Conservation (phyloP, 495 filamentous ascomycete genomes). For the Bacidia gigantensis region DNA sequence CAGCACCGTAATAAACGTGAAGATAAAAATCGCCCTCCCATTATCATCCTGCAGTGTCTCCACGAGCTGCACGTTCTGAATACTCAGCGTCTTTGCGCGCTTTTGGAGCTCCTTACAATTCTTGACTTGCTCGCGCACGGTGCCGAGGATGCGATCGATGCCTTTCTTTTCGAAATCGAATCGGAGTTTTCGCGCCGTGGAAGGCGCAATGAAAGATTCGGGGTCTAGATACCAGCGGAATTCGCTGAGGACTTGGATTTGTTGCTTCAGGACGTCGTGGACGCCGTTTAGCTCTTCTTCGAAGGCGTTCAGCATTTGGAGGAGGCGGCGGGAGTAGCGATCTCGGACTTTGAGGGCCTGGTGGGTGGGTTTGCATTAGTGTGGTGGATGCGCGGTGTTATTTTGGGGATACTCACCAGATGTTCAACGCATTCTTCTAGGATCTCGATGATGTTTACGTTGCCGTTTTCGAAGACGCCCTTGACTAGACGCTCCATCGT, state of each 20-base stretch:
- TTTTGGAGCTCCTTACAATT: constrained; percentile 6
- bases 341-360: constrained; percentile 10
- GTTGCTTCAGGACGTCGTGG: constrained; percentile 3
- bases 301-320: constrained; percentile 8
- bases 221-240: constrained; percentile 6
- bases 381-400: background rate
- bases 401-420: too few species aligned
- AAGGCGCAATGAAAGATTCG: constrained; percentile 3
- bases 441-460: constrained; percentile 5
- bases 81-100: constrained; percentile 3
- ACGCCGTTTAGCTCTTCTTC: constrained; percentile 9
- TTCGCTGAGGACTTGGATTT: background rate
- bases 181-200: constrained; percentile 4
- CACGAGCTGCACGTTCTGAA: constrained; percentile 12
- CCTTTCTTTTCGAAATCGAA: constrained; percentile 7
- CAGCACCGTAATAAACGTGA: constrained; percentile 26
- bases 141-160: constrained; percentile 6
- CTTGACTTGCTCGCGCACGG: constrained; percentile 1
- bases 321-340: constrained; percentile 10
- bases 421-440: constrained; percentile 10
- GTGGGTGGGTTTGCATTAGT: too few species aligned
- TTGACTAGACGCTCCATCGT: constrained; percentile 3
- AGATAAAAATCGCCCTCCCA: constrained; percentile 20
- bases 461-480: constrained; percentile 3
- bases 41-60: constrained; percentile 14